Percentiles rank a stretch among this genome's conserved stretches.
Conservation (phyloP, 257 asterid species). For the Coffea eugenioides region DNA sequence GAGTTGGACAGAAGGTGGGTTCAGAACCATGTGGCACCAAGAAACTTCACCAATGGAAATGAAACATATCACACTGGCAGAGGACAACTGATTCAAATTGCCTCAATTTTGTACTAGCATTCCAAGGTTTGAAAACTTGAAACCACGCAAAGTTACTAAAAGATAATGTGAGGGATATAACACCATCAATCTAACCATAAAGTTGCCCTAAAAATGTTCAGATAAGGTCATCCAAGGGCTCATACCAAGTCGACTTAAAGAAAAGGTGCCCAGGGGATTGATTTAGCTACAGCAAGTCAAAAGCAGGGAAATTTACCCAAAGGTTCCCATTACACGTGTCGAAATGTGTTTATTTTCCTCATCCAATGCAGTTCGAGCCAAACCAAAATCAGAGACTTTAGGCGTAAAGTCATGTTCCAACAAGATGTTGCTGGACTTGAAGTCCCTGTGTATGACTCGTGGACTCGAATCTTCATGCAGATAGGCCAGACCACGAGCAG, state of each 20-base stretch:
- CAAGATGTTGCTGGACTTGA: conserved; percentile 92
- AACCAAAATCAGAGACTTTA: conserved; percentile 91
- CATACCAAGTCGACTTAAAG: neutral
- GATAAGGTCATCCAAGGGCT: neutral
- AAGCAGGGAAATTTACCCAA: conserved; percentile 53
- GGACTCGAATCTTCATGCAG: conserved; percentile 98
- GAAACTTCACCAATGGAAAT: neutral
- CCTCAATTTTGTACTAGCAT: neutral
- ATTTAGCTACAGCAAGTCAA: neutral
- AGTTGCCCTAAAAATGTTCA: neutral
- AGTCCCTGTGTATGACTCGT: conserved; percentile 89
- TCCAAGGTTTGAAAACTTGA: neutral
- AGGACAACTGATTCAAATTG: neutral
- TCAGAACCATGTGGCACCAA: neutral
- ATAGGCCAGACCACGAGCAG: conserved; percentile 94
- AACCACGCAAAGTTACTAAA: neutral
- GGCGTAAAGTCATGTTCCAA: conserved; percentile 80
- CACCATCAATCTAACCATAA: neutral
- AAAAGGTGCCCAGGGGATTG: neutral
- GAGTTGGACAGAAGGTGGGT: neutral
- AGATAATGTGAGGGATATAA: neutral
- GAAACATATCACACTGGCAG: neutral
- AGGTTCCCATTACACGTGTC: conserved; percentile 98
- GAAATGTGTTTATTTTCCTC: conserved; percentile 80
- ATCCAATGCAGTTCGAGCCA: conserved; percentile 82